A percentile compares a stretch with the other conserved stretches of the same genome.
These are phyloP conservation scores for Pyrenula aspistea DNA, from an alignment of 495 filamentous ascomycete genomes.

Conservation along the genomic window DNA sequence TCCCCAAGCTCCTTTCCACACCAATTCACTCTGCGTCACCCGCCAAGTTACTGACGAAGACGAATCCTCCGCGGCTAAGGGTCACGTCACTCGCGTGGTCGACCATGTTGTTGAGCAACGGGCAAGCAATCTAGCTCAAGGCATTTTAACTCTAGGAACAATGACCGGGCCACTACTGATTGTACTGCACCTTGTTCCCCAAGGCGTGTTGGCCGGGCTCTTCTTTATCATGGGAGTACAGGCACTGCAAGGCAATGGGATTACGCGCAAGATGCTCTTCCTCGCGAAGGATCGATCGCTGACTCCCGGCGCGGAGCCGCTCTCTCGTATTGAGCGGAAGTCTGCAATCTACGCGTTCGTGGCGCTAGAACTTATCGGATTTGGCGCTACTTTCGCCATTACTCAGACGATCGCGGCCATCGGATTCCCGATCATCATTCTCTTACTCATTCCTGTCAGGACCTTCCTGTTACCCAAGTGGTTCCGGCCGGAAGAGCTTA, in stretches of 20 bases:
- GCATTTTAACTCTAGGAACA: conserved; percentile 70
- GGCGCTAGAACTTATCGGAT: conserved; percentile 61
- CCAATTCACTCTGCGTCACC: conserved; percentile 67
- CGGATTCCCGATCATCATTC: conserved; percentile 81
- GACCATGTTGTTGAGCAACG: conserved; percentile 85
- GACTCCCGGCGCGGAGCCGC: conserved; percentile 52
- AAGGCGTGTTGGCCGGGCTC: conserved; percentile 75
- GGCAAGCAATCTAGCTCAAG: conserved; percentile 74
- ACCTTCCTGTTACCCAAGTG: conserved; percentile 59
- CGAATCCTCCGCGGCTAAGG: conserved; percentile 41
- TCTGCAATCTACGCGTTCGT: conserved; percentile 66
- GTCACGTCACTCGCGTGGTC: conserved; percentile 46
- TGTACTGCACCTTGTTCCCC: conserved; percentile 76
- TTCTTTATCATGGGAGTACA: conserved; percentile 93
- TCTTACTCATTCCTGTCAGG: conserved; percentile 66
- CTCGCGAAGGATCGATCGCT: conserved; percentile 55
- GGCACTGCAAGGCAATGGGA: conserved; percentile 70
- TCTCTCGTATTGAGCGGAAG: conserved; percentile 47
- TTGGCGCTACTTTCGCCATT: conserved; percentile 85
- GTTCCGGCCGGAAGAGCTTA: conserved; percentile 58
- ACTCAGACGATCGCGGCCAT: conserved; percentile 92
- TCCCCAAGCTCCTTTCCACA: conserved; percentile 91
- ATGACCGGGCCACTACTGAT: conserved; percentile 79
- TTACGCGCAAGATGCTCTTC: conserved; percentile 71
- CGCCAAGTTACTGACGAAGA: conserved; percentile 45